phyloP scores from a whole-genome alignment of 495 filamentous ascomycete species.

The Lepraria neglecta region DNA sequence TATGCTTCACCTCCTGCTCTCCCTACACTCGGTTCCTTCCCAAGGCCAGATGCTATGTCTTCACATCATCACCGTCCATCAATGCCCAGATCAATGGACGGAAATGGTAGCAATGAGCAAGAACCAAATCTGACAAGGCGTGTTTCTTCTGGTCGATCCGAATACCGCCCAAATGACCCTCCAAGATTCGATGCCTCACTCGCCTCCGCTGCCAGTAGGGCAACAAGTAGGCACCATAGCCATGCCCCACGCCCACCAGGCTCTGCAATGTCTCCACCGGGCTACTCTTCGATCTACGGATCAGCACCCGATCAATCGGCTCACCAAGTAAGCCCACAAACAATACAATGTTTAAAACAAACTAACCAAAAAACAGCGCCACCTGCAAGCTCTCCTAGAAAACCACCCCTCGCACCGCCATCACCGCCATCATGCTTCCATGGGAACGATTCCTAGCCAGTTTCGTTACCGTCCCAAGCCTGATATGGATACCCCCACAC shows the following conservation, averaged over 20 bases:
- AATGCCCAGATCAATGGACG: background rate
- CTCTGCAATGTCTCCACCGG: conserved; percentile 15
- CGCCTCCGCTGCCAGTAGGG: background rate
- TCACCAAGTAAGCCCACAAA: conserved; percentile 25
- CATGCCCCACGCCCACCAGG: conserved; percentile 3
- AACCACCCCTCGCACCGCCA: conserved; percentile 23
- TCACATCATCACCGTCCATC: conserved; percentile 2
- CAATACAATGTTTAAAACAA: background rate
- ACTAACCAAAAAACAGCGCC: conserved; percentile 19
- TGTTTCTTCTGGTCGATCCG: conserved; percentile 12
- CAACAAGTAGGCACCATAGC: conserved; percentile 13
- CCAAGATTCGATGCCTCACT: conserved; percentile 11
- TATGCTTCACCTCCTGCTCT: conserved; percentile 13
- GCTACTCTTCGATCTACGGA: conserved; percentile 22
- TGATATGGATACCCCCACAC: conserved; percentile 29
- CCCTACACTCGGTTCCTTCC: conserved; percentile 9
- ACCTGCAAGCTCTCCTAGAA: conserved; percentile 20
- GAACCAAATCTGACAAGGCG: conserved; percentile 1
- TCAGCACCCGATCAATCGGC: conserved; percentile 23
- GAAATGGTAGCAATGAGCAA: background rate
- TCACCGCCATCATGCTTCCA: conserved; percentile 27
- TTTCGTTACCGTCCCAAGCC: conserved; percentile 24
- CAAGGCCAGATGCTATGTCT: conserved; percentile 11
- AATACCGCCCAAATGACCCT: conserved; percentile 16
- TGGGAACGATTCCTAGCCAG: conserved; percentile 15